A percentile compares a stretch with the other conserved stretches of the same genome.
Evolutionary conservation across 768 basidiomycete genomes (phyloP).

Genomic region (Rhodotorula diobovata): DNA sequence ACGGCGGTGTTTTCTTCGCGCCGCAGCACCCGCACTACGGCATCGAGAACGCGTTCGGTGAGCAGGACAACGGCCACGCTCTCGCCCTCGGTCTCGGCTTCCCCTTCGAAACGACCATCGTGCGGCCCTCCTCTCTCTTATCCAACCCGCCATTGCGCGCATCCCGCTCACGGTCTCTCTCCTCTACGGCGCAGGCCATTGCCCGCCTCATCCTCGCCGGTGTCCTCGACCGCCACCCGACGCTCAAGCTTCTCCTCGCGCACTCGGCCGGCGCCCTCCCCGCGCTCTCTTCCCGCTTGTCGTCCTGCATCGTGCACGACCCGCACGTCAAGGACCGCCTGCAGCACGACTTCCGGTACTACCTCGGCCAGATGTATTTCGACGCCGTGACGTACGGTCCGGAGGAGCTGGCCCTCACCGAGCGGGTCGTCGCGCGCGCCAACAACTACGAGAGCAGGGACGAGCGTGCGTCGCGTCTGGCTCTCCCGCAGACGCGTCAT

Average conservation of each 20-base stretch:
- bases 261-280: slow-evolving; percentile 84
- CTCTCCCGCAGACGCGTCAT: no score
- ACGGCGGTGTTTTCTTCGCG: no score
- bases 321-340: slow-evolving; percentile 69
- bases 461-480: slow-evolving; percentile 14
- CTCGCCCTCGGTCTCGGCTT: slow-evolving; percentile 81
- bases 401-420: slow-evolving; percentile 75
- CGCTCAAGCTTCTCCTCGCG: slow-evolving; percentile 70
- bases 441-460: slow-evolving; percentile 33
- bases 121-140: slow-evolving; percentile 48
- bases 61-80: slow-evolving; percentile 76
- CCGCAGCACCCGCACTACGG: slow-evolving; percentile 61
- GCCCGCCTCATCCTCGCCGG: slow-evolving; percentile 77
- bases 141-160: neutral
- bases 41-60: slow-evolving; percentile 68
- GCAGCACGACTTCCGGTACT: slow-evolving; percentile 75
- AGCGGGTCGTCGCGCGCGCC: slow-evolving; percentile 66
- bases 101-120: slow-evolving; percentile 83
- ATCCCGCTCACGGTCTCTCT: neutral
- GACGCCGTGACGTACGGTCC: slow-evolving; percentile 87
- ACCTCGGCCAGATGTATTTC: slow-evolving; percentile 70
- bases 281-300: slow-evolving; percentile 73
- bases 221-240: slow-evolving; percentile 70
- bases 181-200: slow-evolving; percentile 52
- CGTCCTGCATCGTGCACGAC: slow-evolving; percentile 80